Evolutionary conservation across 176 grass and related monocot genomes (phyloP), one percentile per base, ranked within the genome.

Genomic region (Pontederia crassipes): DNA sequence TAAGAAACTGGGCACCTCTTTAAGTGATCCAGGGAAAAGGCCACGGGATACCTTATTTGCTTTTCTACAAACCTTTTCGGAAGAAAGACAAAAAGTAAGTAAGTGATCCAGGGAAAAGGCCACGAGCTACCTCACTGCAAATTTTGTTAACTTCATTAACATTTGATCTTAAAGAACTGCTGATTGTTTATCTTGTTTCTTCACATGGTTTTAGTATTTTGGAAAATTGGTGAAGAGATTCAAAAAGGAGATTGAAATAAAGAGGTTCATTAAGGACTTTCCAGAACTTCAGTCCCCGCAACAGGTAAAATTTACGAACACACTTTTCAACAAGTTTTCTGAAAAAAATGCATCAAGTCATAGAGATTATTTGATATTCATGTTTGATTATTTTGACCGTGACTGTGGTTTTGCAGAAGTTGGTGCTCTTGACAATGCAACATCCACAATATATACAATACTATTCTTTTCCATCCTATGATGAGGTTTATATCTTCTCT

Each of bases 381-480:
- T 40, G 32, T 40, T 40, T 40, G 32, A 40, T 7, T 40, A 40
- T 40, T 40, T 40, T 40, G 2, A 40, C 2, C 32, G 2, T 0
- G 2, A 2, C 4, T 56, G 16, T 56, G 17, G 17, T 17, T 17
- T 17, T 56, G 54, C 54, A 56, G 54, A 56, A 18, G 54, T 18
- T 56, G 54, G 17, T 56, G 17, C 8, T 8, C 20, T 56, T 56
- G 54, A 56, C 54, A n/a, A 56, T 56, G 54, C 17, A 56, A 56
- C 54, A 56, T 10, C 17, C 54, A 20, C 13, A 26, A 10, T 56
- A 17, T 10, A 10, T 20, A 56, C 54, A 20, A 56, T 17, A 10
- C 10, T 56, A 56, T 20, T 56, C 54, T 56, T 56, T 56, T 56
- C 54, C 54, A 56, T 56, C 15, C 54, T 20, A 56, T 56, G 15